A percentile compares a stretch with the other conserved stretches of the same genome.
Conservation (phyloP, 768 basidiomycete species). For the Lyophyllum atratum region DNA sequence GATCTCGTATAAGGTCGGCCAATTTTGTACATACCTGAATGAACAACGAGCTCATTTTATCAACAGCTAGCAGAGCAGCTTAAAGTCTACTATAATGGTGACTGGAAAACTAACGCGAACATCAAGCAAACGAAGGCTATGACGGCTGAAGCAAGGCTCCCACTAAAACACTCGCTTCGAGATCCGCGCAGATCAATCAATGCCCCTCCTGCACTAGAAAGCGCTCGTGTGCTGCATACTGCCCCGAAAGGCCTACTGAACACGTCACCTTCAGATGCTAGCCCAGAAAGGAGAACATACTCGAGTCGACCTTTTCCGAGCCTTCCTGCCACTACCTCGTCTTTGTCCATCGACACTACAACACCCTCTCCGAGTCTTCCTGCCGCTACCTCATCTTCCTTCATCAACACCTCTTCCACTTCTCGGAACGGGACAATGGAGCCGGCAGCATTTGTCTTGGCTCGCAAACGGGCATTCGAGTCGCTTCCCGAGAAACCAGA, state of each 20-base stretch:
- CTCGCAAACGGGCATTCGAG: background rate
- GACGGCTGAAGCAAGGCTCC: background rate
- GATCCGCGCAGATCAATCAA: background rate
- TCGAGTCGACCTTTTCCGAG: no score
- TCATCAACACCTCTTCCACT: background rate
- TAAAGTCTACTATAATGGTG: constrained; percentile 4
- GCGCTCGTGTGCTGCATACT: background rate
- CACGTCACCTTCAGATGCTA: background rate
- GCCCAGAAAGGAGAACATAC: no score
- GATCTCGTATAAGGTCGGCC: background rate
- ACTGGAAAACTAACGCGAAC: constrained; percentile 1
- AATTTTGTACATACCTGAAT: background rate
- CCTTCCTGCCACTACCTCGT: no score
- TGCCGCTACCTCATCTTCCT: background rate
- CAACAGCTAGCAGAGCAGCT: background rate
- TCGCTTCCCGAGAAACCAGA: background rate
- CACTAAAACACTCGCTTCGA: background rate
- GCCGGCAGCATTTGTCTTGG: background rate
- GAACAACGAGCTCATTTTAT: background rate
- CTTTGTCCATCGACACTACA: no score
- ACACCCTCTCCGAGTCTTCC: no score
- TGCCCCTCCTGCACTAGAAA: background rate
- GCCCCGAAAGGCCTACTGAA: background rate
- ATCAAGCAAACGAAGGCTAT: constrained; percentile 4
- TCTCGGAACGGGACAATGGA: background rate